Conservation (phyloP, 1,139 yeast species). For the Hemisphaericaspora xylofermentans region DNA sequence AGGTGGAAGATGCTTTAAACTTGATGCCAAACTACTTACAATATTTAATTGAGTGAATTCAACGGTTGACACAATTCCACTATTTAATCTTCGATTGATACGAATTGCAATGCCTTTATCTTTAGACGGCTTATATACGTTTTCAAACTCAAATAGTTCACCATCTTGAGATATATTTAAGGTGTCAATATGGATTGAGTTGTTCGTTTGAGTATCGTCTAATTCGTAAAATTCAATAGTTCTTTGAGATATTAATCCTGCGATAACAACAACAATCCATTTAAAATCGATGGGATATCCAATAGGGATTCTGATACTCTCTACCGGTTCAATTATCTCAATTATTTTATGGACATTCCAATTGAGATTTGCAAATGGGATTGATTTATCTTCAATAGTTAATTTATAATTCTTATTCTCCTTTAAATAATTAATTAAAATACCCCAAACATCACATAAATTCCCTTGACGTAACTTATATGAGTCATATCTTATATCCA, state of each 20-base stretch:
- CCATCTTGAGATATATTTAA: neutral
- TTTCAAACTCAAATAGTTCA: conserved; percentile 15
- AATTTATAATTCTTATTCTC: conserved; percentile 24
- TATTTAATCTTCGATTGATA: conserved; percentile 20
- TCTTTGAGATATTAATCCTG: conserved; percentile 15
- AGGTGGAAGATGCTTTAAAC: conserved; percentile 57
- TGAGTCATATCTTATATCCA: conserved; percentile 57
- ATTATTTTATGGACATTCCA: neutral
- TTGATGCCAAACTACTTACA: conserved; percentile 63
- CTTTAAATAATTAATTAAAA: conserved; percentile 21
- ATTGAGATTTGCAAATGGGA: conserved; percentile 18
- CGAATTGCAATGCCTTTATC: conserved; percentile 42
- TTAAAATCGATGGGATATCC: conserved; percentile 7
- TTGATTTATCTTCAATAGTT: conserved; percentile 15
- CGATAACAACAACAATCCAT: conserved; percentile 12
- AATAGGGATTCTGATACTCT: conserved; percentile 8
- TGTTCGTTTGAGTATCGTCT: neutral
- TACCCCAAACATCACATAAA: conserved; percentile 63
- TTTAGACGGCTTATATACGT: conserved; percentile 31
- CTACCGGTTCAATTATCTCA: neutral
- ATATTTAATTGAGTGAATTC: conserved; percentile 60
- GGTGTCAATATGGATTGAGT: conserved; percentile 5
- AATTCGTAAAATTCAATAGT: conserved; percentile 14
- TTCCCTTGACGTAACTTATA: conserved; percentile 70
- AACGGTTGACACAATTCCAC: conserved; percentile 21